phyloP scores from a whole-genome alignment of 148 eudicot species.

The Vaccinium darrowii region DNA sequence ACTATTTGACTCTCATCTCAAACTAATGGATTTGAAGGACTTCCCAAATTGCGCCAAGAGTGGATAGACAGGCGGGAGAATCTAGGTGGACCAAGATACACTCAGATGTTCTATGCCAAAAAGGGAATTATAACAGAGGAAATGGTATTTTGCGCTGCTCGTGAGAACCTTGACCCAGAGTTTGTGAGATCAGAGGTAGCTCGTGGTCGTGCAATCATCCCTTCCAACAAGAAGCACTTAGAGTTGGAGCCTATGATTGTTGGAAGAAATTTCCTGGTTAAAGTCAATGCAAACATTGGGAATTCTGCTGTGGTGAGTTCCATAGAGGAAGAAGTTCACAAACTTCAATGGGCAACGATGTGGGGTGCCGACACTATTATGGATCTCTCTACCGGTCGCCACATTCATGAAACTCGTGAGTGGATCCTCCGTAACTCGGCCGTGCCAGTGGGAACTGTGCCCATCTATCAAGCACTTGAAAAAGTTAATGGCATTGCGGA shows the following conservation, averaged over 20 bases:
- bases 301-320: conserved; percentile 98
- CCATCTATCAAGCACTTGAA: conserved; percentile 95
- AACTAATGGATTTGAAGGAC: conserved; percentile 42
- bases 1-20: background rate
- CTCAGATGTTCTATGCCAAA: conserved; percentile 98
- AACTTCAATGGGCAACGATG: conserved; percentile 99
- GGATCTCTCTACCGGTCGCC: conserved; percentile 98
- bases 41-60: conserved; percentile 77
- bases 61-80: conserved; percentile 89
- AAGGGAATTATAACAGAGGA: conserved; percentile 90
- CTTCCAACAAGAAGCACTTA: conserved; percentile 90
- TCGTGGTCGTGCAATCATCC: conserved; percentile 97
- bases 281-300: conserved; percentile 95
- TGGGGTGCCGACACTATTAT: conserved; percentile 99
- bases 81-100: conserved; percentile 78
- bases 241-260: conserved; percentile 99
- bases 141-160: conserved; percentile 89
- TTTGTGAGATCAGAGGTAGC: conserved; percentile 96
- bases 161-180: conserved; percentile 93
- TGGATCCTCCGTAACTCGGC: conserved; percentile 94
- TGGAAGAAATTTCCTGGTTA: conserved; percentile 92
- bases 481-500: conserved; percentile 94
- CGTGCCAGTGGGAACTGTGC: conserved; percentile 98
- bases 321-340: conserved; percentile 97
- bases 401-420: conserved; percentile 98